phyloP scores from a whole-genome alignment of 2,329 filamentous ascomycete genomes.

The Cordyceps militaris region DNA sequence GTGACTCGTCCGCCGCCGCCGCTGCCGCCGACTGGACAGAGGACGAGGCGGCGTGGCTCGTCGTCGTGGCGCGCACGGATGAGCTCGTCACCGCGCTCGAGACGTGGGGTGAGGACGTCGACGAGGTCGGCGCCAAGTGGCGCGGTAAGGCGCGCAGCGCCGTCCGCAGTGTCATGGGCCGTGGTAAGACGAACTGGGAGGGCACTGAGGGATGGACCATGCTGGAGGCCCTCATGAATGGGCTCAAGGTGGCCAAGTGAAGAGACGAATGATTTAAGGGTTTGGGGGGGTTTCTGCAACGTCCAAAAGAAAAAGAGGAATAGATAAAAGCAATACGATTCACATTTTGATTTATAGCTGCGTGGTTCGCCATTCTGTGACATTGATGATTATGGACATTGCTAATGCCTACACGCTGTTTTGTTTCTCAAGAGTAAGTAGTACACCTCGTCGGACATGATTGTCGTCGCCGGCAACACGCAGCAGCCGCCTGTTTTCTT shows the following conservation, averaged over 20 bases:
- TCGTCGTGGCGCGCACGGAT: slow-evolving; percentile 70
- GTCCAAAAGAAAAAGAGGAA: not conserved
- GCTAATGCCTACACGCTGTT: not conserved
- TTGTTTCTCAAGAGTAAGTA: not conserved
- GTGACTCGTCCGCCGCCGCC: slow-evolving; percentile 6
- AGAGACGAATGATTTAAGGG: not conserved
- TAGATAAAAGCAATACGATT: slow-evolving; percentile 3
- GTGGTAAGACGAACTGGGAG: slow-evolving; percentile 78
- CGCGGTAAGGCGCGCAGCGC: slow-evolving; percentile 82
- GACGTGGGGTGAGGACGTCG: slow-evolving; percentile 61
- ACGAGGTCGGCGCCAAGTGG: slow-evolving; percentile 72
- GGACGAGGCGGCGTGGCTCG: slow-evolving; percentile 58
- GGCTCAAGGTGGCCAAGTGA: slow-evolving; percentile 35
- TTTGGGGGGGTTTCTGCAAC: not conserved
- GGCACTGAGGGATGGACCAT: slow-evolving; percentile 60
- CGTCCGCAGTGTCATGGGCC: slow-evolving; percentile 73
- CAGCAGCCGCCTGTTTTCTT: not conserved
- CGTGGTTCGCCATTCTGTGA: not conserved
- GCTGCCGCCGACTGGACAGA: slow-evolving; percentile 32
- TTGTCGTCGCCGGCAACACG: not conserved
- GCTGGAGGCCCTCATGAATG: slow-evolving; percentile 50
- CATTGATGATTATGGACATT: not conserved
- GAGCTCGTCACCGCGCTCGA: slow-evolving; percentile 78
- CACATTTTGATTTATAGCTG: not conserved
- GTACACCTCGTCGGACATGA: not conserved